Conservation (phyloP, 1,284 basidiomycete genomes). For the Fomitopsis schrenkii region DNA sequence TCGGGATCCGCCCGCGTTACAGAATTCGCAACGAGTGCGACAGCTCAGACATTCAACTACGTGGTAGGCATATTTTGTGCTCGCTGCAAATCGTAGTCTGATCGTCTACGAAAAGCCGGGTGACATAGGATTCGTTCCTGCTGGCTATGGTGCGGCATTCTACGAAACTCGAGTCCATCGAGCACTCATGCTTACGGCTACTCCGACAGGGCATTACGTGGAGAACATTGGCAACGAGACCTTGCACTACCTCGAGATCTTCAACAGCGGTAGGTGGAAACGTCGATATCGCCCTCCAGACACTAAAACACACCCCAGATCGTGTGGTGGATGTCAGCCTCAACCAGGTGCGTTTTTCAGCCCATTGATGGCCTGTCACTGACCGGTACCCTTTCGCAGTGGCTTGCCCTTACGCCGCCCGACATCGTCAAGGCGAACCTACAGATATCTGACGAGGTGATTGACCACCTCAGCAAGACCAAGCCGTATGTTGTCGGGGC, state of each 20-base stretch:
- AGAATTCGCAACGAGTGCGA: conserved; percentile 57
- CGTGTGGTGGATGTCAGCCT: conserved; percentile 62
- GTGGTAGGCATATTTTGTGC: conserved; percentile 32
- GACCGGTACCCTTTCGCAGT: conserved; percentile 32
- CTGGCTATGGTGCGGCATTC: conserved; percentile 42
- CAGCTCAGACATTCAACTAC: conserved; percentile 68
- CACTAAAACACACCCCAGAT: conserved; percentile 28
- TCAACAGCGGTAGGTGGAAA: conserved; percentile 41
- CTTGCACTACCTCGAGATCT: conserved; percentile 61
- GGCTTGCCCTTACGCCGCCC: conserved; percentile 65
- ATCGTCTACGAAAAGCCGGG: conserved; percentile 37
- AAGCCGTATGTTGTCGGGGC: conserved; percentile 46
- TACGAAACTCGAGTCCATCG: not conserved
- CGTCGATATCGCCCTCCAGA: not conserved
- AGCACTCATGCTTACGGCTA: not conserved
- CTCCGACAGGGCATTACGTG: conserved; percentile 52
- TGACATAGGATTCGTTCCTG: conserved; percentile 62
- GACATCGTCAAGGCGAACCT: conserved; percentile 62
- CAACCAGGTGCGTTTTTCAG: conserved; percentile 37
- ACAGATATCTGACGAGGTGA: conserved; percentile 46
- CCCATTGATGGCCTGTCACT: not conserved
- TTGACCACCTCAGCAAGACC: conserved; percentile 49
- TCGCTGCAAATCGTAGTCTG: not conserved
- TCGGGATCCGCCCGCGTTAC: conserved; percentile 58
- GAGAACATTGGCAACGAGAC: conserved; percentile 69